Evolutionary conservation across 2,329 filamentous ascomycete species (phyloP).

Genomic region (Coniochaeta sp.): DNA sequence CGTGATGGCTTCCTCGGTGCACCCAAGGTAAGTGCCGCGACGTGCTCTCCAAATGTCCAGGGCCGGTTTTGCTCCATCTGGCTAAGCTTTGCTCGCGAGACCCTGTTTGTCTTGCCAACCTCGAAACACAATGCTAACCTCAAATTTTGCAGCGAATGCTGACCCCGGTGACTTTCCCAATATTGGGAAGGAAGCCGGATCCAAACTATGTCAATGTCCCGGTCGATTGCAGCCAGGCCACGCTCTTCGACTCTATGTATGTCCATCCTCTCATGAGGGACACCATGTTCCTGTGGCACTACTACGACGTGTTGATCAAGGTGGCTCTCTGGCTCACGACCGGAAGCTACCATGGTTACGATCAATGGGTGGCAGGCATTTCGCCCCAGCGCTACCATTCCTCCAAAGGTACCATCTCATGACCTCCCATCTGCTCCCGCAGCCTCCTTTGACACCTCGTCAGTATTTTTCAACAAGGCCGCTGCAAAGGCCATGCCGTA

Average conservation of each 20-base stretch:
- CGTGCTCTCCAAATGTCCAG: neutral
- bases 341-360: constrained; percentile 34
- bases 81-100: neutral
- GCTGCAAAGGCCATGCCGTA: constrained; percentile 33
- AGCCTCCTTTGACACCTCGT: neutral
- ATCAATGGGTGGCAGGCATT: constrained; percentile 40
- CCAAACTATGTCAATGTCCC: constrained; percentile 30
- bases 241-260: constrained; percentile 43
- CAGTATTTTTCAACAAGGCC: constrained; percentile 38
- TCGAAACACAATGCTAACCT: neutral
- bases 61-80: neutral
- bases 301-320: constrained; percentile 38
- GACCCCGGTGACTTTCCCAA: constrained; percentile 9
- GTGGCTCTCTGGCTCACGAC: constrained; percentile 32
- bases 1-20: constrained; percentile 26
- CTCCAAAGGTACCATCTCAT: constrained; percentile 11
- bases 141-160: constrained; percentile 3
- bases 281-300: constrained; percentile 33
- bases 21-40: constrained; percentile 20
- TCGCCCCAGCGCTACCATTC: constrained; percentile 25
- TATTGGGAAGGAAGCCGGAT: constrained; percentile 9
- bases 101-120: neutral
- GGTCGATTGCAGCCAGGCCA: constrained; percentile 36
- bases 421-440: neutral
- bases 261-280: constrained; percentile 34